Percentiles rank a stretch among this genome's conserved stretches.
These are phyloP conservation scores for Erodium chrysanthum DNA, from an alignment of 441 rosid species.

Conservation along the genomic window DNA sequence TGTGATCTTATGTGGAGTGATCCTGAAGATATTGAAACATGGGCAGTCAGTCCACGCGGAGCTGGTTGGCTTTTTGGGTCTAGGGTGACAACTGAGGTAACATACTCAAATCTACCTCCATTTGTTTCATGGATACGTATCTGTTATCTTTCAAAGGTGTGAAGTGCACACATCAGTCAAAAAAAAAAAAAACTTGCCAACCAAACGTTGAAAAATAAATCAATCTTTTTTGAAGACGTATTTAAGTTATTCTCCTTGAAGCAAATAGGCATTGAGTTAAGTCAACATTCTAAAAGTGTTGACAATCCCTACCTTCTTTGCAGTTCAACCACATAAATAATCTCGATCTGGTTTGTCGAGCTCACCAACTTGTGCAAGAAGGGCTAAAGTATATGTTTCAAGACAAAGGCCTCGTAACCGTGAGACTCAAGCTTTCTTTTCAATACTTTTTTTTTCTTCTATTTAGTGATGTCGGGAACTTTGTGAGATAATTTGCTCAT, in stretches of 20 bases:
- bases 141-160: no score
- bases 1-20: slow-evolving; percentile 99
- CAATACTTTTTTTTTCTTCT: slow-evolving; percentile 9
- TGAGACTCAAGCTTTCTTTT: slow-evolving; percentile 28
- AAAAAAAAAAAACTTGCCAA: no score
- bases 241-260: neutral
- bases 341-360: slow-evolving; percentile 95
- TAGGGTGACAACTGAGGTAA: slow-evolving; percentile 95
- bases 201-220: neutral
- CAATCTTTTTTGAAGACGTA: neutral
- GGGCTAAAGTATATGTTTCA: slow-evolving; percentile 99
- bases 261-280: neutral
- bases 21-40: slow-evolving; percentile 98
- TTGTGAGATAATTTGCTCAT: slow-evolving; percentile 21
- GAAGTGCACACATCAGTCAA: no score
- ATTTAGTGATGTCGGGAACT: slow-evolving; percentile 9
- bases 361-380: slow-evolving; percentile 99
- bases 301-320: slow-evolving; percentile 13
- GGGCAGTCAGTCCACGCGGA: slow-evolving; percentile 99
- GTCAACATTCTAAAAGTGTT: neutral
- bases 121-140: neutral
- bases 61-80: slow-evolving; percentile 99
- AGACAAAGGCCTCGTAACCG: slow-evolving; percentile 98
- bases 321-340: slow-evolving; percentile 95
- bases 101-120: neutral